Percentiles rank a stretch among this genome's conserved stretches.
These are phyloP conservation scores for Candida coquimbonensis DNA, from an alignment of 805 yeast species.

Conservation along the genomic window DNA sequence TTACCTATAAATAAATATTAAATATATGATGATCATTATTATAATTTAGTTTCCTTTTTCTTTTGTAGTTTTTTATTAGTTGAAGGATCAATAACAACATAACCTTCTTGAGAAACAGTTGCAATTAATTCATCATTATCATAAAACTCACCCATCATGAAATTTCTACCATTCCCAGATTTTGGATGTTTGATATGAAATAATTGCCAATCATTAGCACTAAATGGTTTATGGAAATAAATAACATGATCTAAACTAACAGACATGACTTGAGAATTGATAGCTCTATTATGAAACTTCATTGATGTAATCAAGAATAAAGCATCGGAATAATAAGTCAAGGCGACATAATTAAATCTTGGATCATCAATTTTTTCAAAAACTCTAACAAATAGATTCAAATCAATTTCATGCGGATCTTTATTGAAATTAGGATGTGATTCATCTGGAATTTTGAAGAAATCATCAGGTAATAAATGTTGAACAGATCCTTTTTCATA, in stretches of 20 bases:
- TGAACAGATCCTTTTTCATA: slow-evolving; percentile 23
- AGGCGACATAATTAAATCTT: slow-evolving; percentile 44
- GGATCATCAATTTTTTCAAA: slow-evolving; percentile 15
- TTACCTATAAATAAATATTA: not conserved
- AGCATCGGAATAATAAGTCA: slow-evolving; percentile 55
- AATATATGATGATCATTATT: not conserved
- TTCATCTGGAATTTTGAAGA: slow-evolving; percentile 19
- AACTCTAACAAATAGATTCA: slow-evolving; percentile 11
- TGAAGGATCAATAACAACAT: slow-evolving; percentile 26
- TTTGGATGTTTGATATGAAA: slow-evolving; percentile 42
- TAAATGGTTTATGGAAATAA: slow-evolving; percentile 51
- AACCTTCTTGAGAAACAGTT: slow-evolving; percentile 60
- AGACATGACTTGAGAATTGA: slow-evolving; percentile 41
- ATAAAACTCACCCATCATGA: slow-evolving; percentile 54
- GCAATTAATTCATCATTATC: slow-evolving; percentile 43
- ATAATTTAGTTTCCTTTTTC: slow-evolving; percentile 1
- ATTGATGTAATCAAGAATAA: slow-evolving; percentile 45
- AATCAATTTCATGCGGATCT: slow-evolving; percentile 16
- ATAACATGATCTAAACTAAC: slow-evolving; percentile 63
- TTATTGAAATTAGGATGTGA: slow-evolving; percentile 11
- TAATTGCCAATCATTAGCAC: slow-evolving; percentile 44
- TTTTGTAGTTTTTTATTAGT: not conserved
- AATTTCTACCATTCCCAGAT: slow-evolving; percentile 44
- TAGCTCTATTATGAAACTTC: slow-evolving; percentile 40
- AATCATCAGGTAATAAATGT: slow-evolving; percentile 30